Base-by-base conservation (phyloP, 1,139 yeast genomes). In the Hyphopichia burtonii region DNA sequence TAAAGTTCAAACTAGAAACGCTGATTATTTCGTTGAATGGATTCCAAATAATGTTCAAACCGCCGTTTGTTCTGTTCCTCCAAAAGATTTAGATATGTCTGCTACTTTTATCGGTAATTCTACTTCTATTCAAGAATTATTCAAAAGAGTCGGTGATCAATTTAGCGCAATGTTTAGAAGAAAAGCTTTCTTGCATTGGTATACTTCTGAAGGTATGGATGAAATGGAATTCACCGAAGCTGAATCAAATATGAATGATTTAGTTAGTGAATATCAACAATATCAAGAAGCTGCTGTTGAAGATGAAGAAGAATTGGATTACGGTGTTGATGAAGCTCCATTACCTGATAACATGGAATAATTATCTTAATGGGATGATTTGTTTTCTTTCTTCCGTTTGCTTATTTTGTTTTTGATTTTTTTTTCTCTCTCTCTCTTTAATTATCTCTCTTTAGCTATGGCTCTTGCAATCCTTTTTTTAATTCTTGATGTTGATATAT, bases 11-110 rank as follows among this genome's bases (percentile, higher is more conserved):
- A 80, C 86, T 46, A 83, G 86, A 67, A 85, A 88, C 67, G 76
- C 90, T 18, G 80, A 83, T 44, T 82, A 84, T 64, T 88, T 88
- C 59, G 97, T 90, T 45, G 96, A 90, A 66, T 90, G 96, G 96
- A 90, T 90, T 69, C 96, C 97, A 61, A 89, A 89, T 68, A 90
- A 90, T 63, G 96, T 90, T 50, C 96, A 90, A 73, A 86, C 96
- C 33, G 93, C 96, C 44, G 89, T 89, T 46, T 88, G 96, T 69
- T 83, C 93, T 16, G 93, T 88, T 50, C 87, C 96, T 36, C 96
- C 96, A 56, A 81, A 78, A 67, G 94, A 78, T 56, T 74, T 84
- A 58, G 91, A 86, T 59, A 86, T 87, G 89, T 74, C 95, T 45
- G 96, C 96, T 40, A 89, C 96, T 15, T 87, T 89, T 59, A 83